Evolutionary conservation across 192 early-diverging fungal species (phyloP).

Genomic region (Backusella sp.): DNA sequence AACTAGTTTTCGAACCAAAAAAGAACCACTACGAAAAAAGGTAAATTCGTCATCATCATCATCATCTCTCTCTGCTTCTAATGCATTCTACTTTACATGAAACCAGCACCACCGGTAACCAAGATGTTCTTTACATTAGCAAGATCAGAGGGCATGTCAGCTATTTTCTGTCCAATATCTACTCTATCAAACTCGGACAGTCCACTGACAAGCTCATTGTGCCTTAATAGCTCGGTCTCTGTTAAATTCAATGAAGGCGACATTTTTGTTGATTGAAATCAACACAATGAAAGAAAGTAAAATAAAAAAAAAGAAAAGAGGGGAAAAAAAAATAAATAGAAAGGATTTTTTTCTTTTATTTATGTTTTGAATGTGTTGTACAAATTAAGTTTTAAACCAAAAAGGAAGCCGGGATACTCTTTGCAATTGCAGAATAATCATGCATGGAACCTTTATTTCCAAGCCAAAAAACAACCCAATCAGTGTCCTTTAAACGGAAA

Average conservation of each 20-base stretch:
- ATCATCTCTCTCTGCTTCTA: background rate
- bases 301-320: background rate
- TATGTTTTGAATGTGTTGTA: background rate
- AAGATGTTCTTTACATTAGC: conserved; percentile 59
- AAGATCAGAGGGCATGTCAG: conserved; percentile 24
- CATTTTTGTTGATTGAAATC: background rate
- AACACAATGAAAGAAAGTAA: background rate
- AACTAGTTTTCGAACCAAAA: conserved; percentile 64
- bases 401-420: conserved; percentile 32
- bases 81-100: conserved; percentile 59
- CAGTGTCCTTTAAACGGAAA: conserved; percentile 52
- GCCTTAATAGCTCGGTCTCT: background rate
- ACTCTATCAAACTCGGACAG: conserved; percentile 37
- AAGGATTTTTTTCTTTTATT: background rate
- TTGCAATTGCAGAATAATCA: conserved; percentile 26
- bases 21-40: conserved; percentile 55
- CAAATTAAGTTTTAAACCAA: background rate
- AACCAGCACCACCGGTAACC: conserved; percentile 82
- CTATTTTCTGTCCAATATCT: conserved; percentile 37
- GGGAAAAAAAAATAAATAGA: background rate
- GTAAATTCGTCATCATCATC: background rate
- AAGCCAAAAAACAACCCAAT: conserved; percentile 93
- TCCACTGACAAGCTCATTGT: conserved; percentile 4
- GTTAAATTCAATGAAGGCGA: conserved; percentile 7
- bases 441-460: conserved; percentile 44